Percentiles rank a stretch among this genome's conserved stretches.
These are phyloP conservation scores for Didymella lethalis DNA, from an alignment of 2,329 filamentous ascomycete species.

Conservation along the genomic window DNA sequence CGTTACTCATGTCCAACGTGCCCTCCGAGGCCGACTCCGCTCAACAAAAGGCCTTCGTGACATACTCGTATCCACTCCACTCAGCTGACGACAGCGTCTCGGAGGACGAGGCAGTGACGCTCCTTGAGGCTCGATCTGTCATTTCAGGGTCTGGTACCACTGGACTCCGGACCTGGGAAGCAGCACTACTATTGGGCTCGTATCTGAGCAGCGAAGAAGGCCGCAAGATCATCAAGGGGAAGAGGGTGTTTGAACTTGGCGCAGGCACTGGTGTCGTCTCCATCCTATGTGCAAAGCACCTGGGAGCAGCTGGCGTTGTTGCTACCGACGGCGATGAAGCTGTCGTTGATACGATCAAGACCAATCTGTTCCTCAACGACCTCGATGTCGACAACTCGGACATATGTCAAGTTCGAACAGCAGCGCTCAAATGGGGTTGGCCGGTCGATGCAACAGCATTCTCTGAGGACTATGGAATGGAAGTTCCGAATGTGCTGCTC, in stretches of 20 bases:
- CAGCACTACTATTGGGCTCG: slow-evolving; percentile 74
- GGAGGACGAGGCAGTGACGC: slow-evolving; percentile 59
- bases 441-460: slow-evolving; percentile 66
- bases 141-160: slow-evolving; percentile 77
- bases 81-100: slow-evolving; percentile 25
- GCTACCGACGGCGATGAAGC: slow-evolving; percentile 78
- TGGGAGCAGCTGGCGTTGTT: slow-evolving; percentile 66
- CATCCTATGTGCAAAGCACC: slow-evolving; percentile 73
- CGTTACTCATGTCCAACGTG: slow-evolving; percentile 69
- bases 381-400: slow-evolving; percentile 59
- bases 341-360: slow-evolving; percentile 71
- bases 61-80: slow-evolving; percentile 62
- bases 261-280: slow-evolving; percentile 80
- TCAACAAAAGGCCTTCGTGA: slow-evolving; percentile 78
- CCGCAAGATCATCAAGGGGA: slow-evolving; percentile 59
- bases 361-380: slow-evolving; percentile 73
- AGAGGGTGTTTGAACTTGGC: slow-evolving; percentile 74
- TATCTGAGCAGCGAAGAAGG: slow-evolving; percentile 64
- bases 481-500: slow-evolving; percentile 68
- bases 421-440: slow-evolving; percentile 71
- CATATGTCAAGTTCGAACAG: slow-evolving; percentile 53
- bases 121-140: slow-evolving; percentile 73
- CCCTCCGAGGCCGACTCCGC: slow-evolving; percentile 71
- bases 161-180: slow-evolving; percentile 82
- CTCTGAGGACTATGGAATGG: slow-evolving; percentile 60